Conservation (phyloP, 768 basidiomycete species). For the Phlegmacium glaucopus region DNA sequence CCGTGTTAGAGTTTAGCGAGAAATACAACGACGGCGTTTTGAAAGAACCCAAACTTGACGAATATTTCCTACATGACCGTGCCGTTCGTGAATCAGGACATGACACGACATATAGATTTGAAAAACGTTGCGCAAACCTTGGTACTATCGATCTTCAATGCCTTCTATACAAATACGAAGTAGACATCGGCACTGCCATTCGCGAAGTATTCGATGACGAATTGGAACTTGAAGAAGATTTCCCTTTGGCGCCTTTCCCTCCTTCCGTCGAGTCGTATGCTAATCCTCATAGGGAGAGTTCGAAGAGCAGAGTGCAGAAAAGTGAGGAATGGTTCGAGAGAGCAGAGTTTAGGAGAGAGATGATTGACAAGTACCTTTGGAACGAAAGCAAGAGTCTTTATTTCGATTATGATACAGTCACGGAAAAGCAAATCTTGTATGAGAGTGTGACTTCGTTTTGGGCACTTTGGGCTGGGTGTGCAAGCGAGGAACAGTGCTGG, state of each 20-base stretch:
- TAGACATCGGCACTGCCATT: constrained; percentile 98
- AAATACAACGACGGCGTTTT: constrained; percentile 86
- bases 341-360: constrained; percentile 75
- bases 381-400: constrained; percentile 93
- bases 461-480: constrained; percentile 97
- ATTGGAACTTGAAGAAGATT: constrained; percentile 90
- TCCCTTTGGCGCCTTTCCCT: constrained; percentile 89
- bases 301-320: constrained; percentile 57
- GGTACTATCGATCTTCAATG: constrained; percentile 96
- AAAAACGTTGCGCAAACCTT: constrained; percentile 95
- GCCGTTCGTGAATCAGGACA: constrained; percentile 96
- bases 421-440: constrained; percentile 89
- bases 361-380: constrained; percentile 96
- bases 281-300: constrained; percentile 55
- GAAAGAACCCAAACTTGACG: constrained; percentile 86
- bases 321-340: constrained; percentile 93
- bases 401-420: constrained; percentile 94
- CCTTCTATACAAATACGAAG: constrained; percentile 96
- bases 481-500: constrained; percentile 93
- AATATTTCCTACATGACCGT: constrained; percentile 97
- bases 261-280: constrained; percentile 70
- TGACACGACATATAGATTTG: constrained; percentile 95
- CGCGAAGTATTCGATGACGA: constrained; percentile 92
- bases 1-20: constrained; percentile 94
- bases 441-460: constrained; percentile 97